Percentiles rank a stretch among this genome's conserved stretches.
phyloP scores from a whole-genome alignment of 495 filamentous ascomycete genomes.

The Cenococcum geophilum region DNA sequence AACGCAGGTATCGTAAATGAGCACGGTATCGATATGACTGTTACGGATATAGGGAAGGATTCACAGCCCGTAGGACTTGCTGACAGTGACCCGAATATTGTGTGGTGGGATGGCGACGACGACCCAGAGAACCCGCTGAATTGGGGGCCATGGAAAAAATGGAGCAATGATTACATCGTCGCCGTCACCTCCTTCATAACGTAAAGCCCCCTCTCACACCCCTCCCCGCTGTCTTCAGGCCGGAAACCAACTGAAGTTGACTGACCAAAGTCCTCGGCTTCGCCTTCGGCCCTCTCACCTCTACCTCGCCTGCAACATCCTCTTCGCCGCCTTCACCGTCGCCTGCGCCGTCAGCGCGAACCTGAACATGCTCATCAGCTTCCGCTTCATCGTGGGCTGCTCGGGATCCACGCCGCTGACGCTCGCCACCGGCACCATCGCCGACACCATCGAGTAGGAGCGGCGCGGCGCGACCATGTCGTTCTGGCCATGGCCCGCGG shows the following conservation, averaged over 20 bases:
- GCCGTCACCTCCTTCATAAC: slow-evolving; percentile 10
- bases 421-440: slow-evolving; percentile 27
- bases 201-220: not conserved
- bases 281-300: slow-evolving; percentile 29
- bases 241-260: not conserved
- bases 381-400: slow-evolving; percentile 35
- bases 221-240: not conserved
- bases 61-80: no score
- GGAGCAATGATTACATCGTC: slow-evolving; percentile 1
- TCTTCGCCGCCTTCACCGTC: slow-evolving; percentile 34
- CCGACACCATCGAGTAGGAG: slow-evolving; percentile 29
- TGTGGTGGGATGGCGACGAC: slow-evolving; percentile 5
- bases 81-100: not conserved
- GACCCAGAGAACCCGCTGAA: slow-evolving; percentile 7
- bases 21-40: not conserved
- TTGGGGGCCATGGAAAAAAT: slow-evolving; percentile 2
- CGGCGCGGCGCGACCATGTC: slow-evolving; percentile 27
- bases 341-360: slow-evolving; percentile 30
- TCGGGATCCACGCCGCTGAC: slow-evolving; percentile 31
- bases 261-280: slow-evolving; percentile 24
- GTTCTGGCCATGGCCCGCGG: slow-evolving; percentile 28
- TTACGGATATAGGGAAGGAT: not conserved
- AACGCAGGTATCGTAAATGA: not conserved
- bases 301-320: slow-evolving; percentile 25
- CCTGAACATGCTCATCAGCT: slow-evolving; percentile 25